Evolutionary conservation across 345 rosid species (phyloP), one percentile per base, ranked within the genome.

Genomic region (Brassica incana): DNA sequence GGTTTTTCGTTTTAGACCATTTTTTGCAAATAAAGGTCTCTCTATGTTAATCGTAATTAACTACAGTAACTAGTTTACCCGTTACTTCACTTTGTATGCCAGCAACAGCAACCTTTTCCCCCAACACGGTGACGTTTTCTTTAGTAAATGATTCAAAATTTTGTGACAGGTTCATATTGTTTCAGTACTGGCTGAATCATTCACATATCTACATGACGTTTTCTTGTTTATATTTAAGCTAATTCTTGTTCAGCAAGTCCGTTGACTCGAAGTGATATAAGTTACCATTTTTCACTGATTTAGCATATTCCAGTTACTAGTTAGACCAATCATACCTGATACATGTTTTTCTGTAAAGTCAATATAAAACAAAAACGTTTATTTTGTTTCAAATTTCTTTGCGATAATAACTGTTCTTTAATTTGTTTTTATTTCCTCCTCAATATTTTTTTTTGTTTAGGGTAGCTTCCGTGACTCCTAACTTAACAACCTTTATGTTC

Each of bases 401-500:
- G 15, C 3, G 4, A 48, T 48, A 12, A 14, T 1, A 48, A 48
- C 5, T 48, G 15, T 48, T 48, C 54, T 5, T 48, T 4, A 48
- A 5, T 14, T 14, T 48, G 15, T 48, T 48, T 14, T 48, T 48
- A 5, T 43, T 43, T 43, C 52, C 50, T 12, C 54, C 15, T 40
- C 48, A 40, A 40, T 10, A 3, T 48, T 11, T 35, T 35, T 35
- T 14, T 48, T 48, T 4, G 54, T 48, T 48, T 48, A 48, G n/a
- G 52, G 52, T 45, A 45, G 48, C 52, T 11, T 45, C 23, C 12
- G 12, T 40, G 48, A 40, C 11, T 40, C 48, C 54, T 67, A 73
- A 79, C 77, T 73, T 73, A 79, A 74, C 76, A 70, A 40, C 83
- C n/a, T 52, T 33, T 69, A 5, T 43, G 59, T 70, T 75, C 83